Conservation (phyloP, 2,329 filamentous ascomycete genomes). For the Trichoderma endophyticum region DNA sequence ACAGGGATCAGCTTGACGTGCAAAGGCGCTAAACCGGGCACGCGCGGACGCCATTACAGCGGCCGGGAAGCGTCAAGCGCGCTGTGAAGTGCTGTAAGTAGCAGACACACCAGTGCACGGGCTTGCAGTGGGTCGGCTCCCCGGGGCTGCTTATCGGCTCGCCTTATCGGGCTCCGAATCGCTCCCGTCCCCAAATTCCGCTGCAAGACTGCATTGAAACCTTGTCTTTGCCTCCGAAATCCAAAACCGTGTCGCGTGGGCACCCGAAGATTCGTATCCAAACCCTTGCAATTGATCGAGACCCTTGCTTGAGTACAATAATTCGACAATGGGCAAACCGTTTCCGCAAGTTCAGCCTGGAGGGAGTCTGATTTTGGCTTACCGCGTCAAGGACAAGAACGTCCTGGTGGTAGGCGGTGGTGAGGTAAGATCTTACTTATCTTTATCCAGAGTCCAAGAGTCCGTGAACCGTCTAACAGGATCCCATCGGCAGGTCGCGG, state of each 20-base stretch:
- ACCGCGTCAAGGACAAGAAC: conserved; percentile 86
- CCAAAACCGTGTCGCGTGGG: conserved; percentile 10
- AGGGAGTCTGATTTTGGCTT: conserved; percentile 90
- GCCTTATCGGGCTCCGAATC: not conserved
- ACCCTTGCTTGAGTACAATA: conserved; percentile 5
- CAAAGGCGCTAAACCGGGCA: not conserved
- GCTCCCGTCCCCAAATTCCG: not conserved
- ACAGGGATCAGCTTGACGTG: conserved; percentile 1
- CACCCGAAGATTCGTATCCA: not conserved
- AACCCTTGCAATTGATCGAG: conserved; percentile 13
- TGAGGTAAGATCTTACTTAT: conserved; percentile 61
- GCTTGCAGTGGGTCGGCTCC: not conserved
- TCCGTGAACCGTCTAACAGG: conserved; percentile 14
- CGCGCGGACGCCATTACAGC: conserved; percentile 7
- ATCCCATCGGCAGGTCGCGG: conserved; percentile 68
- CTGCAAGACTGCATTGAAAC: not conserved
- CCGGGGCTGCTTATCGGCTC: not conserved
- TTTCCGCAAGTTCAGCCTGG: conserved; percentile 85
- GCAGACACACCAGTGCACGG: not conserved
- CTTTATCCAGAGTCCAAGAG: not conserved
- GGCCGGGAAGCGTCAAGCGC: conserved; percentile 1
- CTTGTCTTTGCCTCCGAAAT: not conserved
- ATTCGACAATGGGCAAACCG: conserved; percentile 36
- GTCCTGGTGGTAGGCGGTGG: conserved; percentile 93
- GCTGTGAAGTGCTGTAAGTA: not conserved